phyloP scores from a whole-genome alignment of 257 asterid genomes.

The Paulownia fortunei region DNA sequence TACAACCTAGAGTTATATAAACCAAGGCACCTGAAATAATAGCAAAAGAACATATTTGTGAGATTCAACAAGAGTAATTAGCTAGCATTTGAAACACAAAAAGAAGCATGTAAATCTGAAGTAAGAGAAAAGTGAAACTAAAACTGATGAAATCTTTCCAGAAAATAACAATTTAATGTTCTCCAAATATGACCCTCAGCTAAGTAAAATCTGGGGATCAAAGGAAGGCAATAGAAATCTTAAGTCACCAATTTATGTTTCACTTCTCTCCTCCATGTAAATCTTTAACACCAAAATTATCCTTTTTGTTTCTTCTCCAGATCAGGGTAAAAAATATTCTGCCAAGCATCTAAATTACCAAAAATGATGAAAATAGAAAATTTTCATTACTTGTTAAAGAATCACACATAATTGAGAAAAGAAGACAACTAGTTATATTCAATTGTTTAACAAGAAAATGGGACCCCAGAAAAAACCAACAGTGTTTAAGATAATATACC shows the following conservation, averaged over 20 bases:
- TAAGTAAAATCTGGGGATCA: neutral
- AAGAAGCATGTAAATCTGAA: constrained; percentile 1
- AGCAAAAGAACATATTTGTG: constrained; percentile 21
- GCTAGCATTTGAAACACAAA: neutral
- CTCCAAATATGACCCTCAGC: neutral
- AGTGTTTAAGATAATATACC: neutral
- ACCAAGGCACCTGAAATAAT: constrained; percentile 44
- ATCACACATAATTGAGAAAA: constrained; percentile 3
- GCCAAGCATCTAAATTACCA: constrained; percentile 15
- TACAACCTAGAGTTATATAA: neutral
- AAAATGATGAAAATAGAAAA: neutral
- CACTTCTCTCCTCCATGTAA: constrained; percentile 28
- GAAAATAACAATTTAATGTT: neutral
- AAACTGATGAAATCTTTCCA: neutral
- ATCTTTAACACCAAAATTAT: constrained; percentile 5
- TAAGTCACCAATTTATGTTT: constrained; percentile 25
- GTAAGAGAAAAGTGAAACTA: neutral
- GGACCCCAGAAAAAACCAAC: neutral
- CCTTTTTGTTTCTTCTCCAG: constrained; percentile 23
- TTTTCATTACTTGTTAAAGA: neutral
- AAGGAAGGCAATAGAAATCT: neutral
- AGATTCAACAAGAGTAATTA: constrained; percentile 7
- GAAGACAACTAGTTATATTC: neutral
- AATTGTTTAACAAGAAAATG: constrained; percentile 18
- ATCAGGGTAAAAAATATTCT: neutral